Evolutionary conservation across 306 rosid genomes (phyloP).

Genomic region (Lathyrus oleraceus): DNA sequence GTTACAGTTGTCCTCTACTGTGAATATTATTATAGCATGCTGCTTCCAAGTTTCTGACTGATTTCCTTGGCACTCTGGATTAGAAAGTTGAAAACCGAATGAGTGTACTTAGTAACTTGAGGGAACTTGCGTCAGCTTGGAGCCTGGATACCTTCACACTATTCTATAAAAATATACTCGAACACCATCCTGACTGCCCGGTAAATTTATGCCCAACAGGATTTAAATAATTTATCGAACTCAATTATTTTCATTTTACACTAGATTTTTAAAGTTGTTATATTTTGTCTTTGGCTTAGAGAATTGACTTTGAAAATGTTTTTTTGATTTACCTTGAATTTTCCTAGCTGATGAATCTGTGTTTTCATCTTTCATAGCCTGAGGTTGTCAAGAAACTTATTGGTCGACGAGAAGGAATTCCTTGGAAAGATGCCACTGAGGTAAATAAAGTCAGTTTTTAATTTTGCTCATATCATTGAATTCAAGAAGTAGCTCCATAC

Average conservation of each 20-base stretch:
- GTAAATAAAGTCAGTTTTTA: conserved; percentile 41
- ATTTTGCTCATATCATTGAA: too few relatives aligned
- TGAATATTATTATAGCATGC: conserved; percentile 24
- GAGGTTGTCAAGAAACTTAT: conserved; percentile 98
- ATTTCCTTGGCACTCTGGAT: conserved; percentile 36
- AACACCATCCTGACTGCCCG: conserved; percentile 99
- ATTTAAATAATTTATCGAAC: conserved; percentile 15
- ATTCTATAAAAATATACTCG: conserved; percentile 86
- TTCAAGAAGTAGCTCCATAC: too few relatives aligned
- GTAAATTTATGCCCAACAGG: conserved; percentile 45
- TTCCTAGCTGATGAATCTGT: conserved; percentile 14
- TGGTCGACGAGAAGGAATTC: conserved; percentile 88
- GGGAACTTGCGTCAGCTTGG: conserved; percentile 97
- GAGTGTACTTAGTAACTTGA: conserved; percentile 72
- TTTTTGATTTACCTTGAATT: background rate
- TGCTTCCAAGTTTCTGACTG: conserved; percentile 25
- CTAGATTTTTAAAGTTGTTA: background rate
- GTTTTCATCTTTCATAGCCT: conserved; percentile 55
- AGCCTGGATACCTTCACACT: conserved; percentile 88
- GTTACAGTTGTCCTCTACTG: background rate
- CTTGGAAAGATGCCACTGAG: conserved; percentile 96
- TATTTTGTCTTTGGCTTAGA: background rate
- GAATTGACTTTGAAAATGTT: background rate
- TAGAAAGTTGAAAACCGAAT: conserved; percentile 92
- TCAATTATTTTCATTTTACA: background rate